These are phyloP conservation scores for Dorcoceras hygrometricum DNA, from an alignment of 257 asterid genomes.

Conservation along the genomic window DNA sequence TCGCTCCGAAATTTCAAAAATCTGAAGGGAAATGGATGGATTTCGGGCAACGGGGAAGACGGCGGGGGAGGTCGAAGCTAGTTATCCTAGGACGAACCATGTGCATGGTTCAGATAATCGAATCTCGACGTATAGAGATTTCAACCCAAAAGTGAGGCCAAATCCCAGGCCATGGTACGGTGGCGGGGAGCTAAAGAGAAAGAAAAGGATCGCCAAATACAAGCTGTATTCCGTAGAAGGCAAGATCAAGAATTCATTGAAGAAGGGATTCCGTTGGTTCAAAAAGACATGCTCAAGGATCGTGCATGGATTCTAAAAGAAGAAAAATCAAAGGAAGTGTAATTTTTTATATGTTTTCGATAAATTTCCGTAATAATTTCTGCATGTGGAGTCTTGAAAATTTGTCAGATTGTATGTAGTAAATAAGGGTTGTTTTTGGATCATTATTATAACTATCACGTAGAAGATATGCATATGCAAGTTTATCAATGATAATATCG, in stretches of 20 bases:
- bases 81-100: not conserved
- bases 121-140: slow-evolving; percentile 28
- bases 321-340: not conserved
- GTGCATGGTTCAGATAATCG: not conserved
- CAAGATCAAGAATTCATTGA: slow-evolving; percentile 49
- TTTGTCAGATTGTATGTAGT: not conserved
- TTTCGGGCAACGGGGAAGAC: not conserved
- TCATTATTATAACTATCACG: too few relatives aligned
- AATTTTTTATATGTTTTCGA: not conserved
- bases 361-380: too few relatives aligned
- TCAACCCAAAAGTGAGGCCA: slow-evolving; percentile 18
- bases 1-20: not conserved
- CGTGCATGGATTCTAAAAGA: slow-evolving; percentile 37
- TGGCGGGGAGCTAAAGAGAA: slow-evolving; percentile 49
- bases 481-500: too few relatives aligned
- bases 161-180: slow-evolving; percentile 35
- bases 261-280: slow-evolving; percentile 57
- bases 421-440: not conserved
- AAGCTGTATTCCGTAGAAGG: slow-evolving; percentile 65
- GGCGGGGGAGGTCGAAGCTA: too few relatives aligned
- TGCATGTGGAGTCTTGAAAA: not conserved
- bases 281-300: slow-evolving; percentile 50
- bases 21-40: not conserved
- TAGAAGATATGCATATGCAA: not conserved
- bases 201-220: slow-evolving; percentile 58